These are phyloP conservation scores for Mrakiaceae sp. DNA, from an alignment of 1,284 basidiomycete species.

Conservation along the genomic window DNA sequence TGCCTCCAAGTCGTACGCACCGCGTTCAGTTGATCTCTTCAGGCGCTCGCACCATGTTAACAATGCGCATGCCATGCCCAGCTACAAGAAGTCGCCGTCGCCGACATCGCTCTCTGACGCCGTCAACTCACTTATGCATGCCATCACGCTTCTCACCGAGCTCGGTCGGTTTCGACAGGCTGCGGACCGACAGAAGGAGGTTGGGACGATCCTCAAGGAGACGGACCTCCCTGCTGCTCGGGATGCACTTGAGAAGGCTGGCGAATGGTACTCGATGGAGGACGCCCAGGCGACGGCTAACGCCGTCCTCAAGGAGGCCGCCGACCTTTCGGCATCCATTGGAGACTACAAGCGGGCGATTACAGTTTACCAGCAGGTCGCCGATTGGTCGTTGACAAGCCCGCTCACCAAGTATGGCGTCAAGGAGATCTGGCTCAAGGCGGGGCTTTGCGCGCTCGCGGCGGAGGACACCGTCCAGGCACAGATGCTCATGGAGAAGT, in stretches of 20 bases:
- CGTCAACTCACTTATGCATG: constrained; percentile 74
- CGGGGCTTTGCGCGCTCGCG: constrained; percentile 54
- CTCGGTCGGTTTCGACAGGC: constrained; percentile 91
- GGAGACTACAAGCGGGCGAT: constrained; percentile 78
- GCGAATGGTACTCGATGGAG: constrained; percentile 96
- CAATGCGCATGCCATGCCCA: neutral
- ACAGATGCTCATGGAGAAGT: constrained; percentile 61
- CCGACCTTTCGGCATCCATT: constrained; percentile 83
- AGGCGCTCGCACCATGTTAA: neutral
- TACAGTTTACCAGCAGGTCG: constrained; percentile 79
- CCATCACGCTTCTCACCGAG: constrained; percentile 71
- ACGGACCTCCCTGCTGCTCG: constrained; percentile 66
- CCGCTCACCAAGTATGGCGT: constrained; percentile 95
- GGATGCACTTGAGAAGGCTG: constrained; percentile 83
- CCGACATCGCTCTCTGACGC: constrained; percentile 51
- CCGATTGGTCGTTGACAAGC: constrained; percentile 68
- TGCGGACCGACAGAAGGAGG: constrained; percentile 90
- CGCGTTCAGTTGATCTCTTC: neutral
- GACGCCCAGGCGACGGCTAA: constrained; percentile 96
- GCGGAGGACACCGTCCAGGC: constrained; percentile 72
- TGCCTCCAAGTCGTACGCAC: constrained; percentile 70
- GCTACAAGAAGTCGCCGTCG: constrained; percentile 17
- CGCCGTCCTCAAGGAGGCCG: constrained; percentile 89
- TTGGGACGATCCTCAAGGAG: constrained; percentile 33
- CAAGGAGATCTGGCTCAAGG: constrained; percentile 91